These are phyloP conservation scores for Grosmannia penicillata DNA, from an alignment of 2,329 filamentous ascomycete species.

Conservation along the genomic window DNA sequence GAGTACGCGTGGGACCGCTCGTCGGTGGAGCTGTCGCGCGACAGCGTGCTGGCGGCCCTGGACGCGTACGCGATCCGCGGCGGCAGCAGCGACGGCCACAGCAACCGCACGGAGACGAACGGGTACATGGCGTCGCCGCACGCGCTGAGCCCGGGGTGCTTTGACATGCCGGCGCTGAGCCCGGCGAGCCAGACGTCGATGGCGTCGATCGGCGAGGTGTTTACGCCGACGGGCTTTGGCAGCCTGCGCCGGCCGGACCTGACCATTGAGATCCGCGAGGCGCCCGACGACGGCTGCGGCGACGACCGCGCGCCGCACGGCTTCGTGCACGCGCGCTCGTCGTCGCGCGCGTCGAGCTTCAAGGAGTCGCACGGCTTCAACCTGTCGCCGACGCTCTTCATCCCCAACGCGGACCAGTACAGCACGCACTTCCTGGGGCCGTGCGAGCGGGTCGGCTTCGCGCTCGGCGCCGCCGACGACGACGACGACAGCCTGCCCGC, in stretches of 20 bases:
- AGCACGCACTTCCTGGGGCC: neutral
- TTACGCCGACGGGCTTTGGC: constrained; percentile 25
- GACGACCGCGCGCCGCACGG: constrained; percentile 9
- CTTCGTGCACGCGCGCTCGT: constrained; percentile 22
- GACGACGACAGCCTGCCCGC: constrained; percentile 19
- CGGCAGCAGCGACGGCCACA: neutral
- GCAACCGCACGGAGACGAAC: constrained; percentile 1
- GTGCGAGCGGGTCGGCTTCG: constrained; percentile 6
- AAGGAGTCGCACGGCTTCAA: constrained; percentile 44
- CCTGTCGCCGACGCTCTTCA: constrained; percentile 46
- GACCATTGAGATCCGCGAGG: constrained; percentile 6
- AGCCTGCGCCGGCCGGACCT: constrained; percentile 13
- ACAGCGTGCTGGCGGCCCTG: constrained; percentile 14
- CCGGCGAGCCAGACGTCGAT: constrained; percentile 31
- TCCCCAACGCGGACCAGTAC: constrained; percentile 37
- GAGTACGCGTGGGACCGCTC: constrained; percentile 50
- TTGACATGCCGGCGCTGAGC: constrained; percentile 33
- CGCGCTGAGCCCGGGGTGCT: constrained; percentile 18
- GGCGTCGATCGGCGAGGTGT: constrained; percentile 24
- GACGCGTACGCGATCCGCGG: constrained; percentile 8
- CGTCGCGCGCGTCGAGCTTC: constrained; percentile 37
- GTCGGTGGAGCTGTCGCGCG: constrained; percentile 31
- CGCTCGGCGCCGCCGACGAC: constrained; percentile 14
- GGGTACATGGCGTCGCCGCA: constrained; percentile 7
- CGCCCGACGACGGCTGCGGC: neutral